Evolutionary conservation across 2,329 filamentous ascomycete genomes (phyloP), one percentile per base, ranked within the genome.

Genomic region (Fusarium guadeloupense): DNA sequence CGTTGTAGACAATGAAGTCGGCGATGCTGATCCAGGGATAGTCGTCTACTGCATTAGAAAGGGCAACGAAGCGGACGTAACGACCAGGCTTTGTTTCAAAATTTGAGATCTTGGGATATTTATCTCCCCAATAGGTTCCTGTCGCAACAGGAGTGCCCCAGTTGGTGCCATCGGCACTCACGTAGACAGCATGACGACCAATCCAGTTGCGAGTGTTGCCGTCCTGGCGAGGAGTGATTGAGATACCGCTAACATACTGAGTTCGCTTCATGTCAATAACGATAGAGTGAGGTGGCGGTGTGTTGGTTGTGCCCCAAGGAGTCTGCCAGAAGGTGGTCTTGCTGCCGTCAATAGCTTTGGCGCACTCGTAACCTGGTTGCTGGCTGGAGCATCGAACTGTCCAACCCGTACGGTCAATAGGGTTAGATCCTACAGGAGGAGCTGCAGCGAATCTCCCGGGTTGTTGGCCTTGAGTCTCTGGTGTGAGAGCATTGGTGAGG

Each of bases 41-140:
- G 7, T 59, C 46, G 3, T 19, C 13, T 10, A 58, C 37, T 1
- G 47, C 51, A 21, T 66, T 62, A 6, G 63, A 47, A 12, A 41
- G 21, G 12, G 63, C 59, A 14, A 52, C 45, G 4, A 66, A 50
- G 9, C 63, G 63, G 14, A 66, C 51, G 14, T 66, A 66, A 20
- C 63, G 63, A 34, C 62, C 62, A n/a, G 51, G 59, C n/a, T 54
- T 42, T 10, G 63, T 64, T 31, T 66, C 63, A 19, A 66, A 66
- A 20, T 64, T 66, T 21, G 63, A 44, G 14, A 58, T 51, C 6
- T 60, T 59, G 10, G 46, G 50, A 10, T 59, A 64, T 9, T 60
- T 48, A 9, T 66, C 63, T n/a, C 46, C 54, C 31, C 43, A 66
- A 37, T 66, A 66, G 1, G 63, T 66, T 35, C 63, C 63, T 10